Conservation (phyloP, 164 flowering plant genomes). For the Nelumbo lutea region DNA sequence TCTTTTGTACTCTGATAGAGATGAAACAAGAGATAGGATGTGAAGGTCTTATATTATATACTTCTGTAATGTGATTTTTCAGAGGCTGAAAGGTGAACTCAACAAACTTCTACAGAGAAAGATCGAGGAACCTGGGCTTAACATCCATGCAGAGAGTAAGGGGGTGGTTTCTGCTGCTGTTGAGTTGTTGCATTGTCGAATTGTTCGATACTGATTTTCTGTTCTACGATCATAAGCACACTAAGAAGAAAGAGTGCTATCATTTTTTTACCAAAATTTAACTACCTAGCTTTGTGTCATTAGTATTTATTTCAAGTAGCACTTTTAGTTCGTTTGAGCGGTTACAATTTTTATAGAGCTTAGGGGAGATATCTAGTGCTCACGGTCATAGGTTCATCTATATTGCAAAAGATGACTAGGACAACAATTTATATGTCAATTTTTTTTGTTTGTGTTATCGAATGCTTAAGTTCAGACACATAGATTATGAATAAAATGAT, state of each 20-base stretch:
- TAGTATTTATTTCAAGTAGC: not conserved
- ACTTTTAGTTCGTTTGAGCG: no score
- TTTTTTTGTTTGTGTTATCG: no score
- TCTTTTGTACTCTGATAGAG: not conserved
- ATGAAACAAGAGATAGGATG: not conserved
- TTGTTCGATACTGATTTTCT: conserved; percentile 6
- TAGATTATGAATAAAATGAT: no score
- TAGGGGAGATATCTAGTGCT: no score
- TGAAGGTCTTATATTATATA: not conserved
- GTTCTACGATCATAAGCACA: not conserved
- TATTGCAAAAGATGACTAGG: no score
- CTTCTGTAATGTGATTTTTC: conserved; percentile 20
- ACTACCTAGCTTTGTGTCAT: not conserved
- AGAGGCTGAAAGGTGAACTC: conserved; percentile 81
- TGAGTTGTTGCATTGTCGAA: conserved; percentile 71
- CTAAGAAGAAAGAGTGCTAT: not conserved
- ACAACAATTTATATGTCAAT: no score
- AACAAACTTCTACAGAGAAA: conserved; percentile 78
- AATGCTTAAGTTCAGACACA: no score
- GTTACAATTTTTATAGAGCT: no score
- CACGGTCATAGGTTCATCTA: no score
- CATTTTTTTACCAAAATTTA: no score
- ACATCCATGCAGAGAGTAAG: conserved; percentile 62
- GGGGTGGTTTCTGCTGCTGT: conserved; percentile 89
- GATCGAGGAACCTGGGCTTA: conserved; percentile 80